Conservation (phyloP, 768 basidiomycete species). For the Boletus reticuloceps region DNA sequence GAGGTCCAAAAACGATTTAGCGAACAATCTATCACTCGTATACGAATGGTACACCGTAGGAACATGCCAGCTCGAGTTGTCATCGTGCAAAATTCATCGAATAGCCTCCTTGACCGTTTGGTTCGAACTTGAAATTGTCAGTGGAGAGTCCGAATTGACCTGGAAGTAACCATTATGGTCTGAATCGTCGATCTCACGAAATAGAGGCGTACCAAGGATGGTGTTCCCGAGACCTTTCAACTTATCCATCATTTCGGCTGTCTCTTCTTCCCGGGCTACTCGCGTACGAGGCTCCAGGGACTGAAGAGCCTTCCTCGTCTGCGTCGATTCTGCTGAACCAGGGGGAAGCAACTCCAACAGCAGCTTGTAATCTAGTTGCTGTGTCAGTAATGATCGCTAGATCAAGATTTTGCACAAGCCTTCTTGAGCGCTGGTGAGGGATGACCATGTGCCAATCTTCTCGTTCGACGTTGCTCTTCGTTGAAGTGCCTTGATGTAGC, state of each 20-base stretch:
- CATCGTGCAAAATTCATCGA: constrained; percentile 79
- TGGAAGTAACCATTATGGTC: constrained; percentile 26
- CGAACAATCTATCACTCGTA: neutral
- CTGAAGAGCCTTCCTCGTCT: constrained; percentile 48
- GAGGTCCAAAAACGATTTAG: neutral
- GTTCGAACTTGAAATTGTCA: constrained; percentile 95
- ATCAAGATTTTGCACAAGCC: constrained; percentile 37
- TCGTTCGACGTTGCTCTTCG: constrained; percentile 88
- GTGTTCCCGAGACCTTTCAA: constrained; percentile 91
- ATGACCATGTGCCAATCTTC: constrained; percentile 75
- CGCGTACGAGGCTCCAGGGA: constrained; percentile 67
- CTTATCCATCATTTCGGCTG: constrained; percentile 88
- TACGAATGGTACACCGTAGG: neutral
- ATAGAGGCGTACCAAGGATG: constrained; percentile 61
- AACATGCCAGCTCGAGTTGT: constrained; percentile 8
- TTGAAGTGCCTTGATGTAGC: constrained; percentile 84
- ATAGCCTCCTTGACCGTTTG: constrained; percentile 94
- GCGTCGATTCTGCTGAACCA: constrained; percentile 46
- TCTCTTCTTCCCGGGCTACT: constrained; percentile 80
- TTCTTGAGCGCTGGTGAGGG: constrained; percentile 78
- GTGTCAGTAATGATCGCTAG: neutral
- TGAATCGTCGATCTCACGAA: neutral
- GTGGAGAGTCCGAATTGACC: constrained; percentile 94
- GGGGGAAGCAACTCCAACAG: constrained; percentile 65
- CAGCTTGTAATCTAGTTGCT: constrained; percentile 65